Evolutionary conservation across 2,329 filamentous ascomycete species (phyloP).

Genomic region (Conoideocrella luteorostrata): DNA sequence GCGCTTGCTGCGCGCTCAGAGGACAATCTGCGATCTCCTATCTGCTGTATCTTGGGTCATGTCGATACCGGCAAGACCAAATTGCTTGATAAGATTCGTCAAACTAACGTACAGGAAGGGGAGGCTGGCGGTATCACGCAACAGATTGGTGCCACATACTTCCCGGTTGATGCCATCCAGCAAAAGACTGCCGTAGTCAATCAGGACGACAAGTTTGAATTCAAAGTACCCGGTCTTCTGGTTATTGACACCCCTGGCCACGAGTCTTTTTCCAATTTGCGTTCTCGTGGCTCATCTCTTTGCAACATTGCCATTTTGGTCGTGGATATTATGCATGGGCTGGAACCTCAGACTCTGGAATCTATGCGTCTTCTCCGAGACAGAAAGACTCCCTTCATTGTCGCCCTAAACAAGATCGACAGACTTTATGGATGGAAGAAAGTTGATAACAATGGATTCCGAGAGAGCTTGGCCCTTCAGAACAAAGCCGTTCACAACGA

Average conservation of each 20-base stretch:
- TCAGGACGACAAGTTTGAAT: constrained; percentile 80
- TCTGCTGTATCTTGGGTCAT: constrained; percentile 99
- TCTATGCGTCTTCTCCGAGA: constrained; percentile 93
- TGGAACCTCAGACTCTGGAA: constrained; percentile 94
- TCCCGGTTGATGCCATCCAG: constrained; percentile 86
- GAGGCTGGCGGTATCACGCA: constrained; percentile 99
- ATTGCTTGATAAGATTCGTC: constrained; percentile 93
- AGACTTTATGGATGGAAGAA: constrained; percentile 98
- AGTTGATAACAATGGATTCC: constrained; percentile 97
- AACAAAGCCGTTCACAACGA: constrained; percentile 91
- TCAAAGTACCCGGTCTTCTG: constrained; percentile 94
- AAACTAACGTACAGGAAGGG: constrained; percentile 97
- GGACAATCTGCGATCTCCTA: constrained; percentile 92
- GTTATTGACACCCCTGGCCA: constrained; percentile 98
- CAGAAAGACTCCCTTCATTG: constrained; percentile 94
- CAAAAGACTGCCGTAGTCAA: constrained; percentile 95
- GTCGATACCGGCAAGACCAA: constrained; percentile 99
- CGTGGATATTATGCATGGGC: constrained; percentile 99
- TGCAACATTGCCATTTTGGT: constrained; percentile 99
- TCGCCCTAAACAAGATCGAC: constrained; percentile 99
- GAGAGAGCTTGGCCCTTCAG: constrained; percentile 83
- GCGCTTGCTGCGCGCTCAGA: constrained; percentile 85
- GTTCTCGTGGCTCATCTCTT: constrained; percentile 92
- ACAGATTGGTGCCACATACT: constrained; percentile 99
- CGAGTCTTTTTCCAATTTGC: constrained; percentile 98